A percentile compares a stretch with the other conserved stretches of the same genome.
Evolutionary conservation across 2,329 filamentous ascomycete species (phyloP).

Genomic region (Blastomyces emzantsi): DNA sequence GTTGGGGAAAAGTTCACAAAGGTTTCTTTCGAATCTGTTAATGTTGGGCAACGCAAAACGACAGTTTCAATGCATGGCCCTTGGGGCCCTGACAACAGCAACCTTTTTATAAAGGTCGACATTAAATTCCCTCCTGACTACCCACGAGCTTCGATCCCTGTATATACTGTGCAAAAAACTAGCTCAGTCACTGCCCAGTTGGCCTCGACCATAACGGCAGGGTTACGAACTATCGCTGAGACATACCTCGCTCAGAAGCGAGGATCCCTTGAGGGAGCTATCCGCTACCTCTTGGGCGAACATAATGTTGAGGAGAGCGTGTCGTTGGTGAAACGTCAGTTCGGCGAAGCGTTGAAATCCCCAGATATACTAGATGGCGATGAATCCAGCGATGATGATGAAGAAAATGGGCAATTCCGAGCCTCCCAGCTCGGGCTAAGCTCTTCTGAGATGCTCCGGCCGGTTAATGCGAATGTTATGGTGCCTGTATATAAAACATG

Average conservation of each 20-base stretch:
- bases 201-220: slow-evolving; percentile 41
- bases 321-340: slow-evolving; percentile 46
- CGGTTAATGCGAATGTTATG: slow-evolving; percentile 53
- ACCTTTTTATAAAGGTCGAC: slow-evolving; percentile 48
- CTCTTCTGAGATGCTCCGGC: slow-evolving; percentile 44
- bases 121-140: slow-evolving; percentile 52
- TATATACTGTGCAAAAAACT: slow-evolving; percentile 49
- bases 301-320: slow-evolving; percentile 50
- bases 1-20: slow-evolving; percentile 54
- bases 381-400: slow-evolving; percentile 77
- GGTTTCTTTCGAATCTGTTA: slow-evolving; percentile 51
- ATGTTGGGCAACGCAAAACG: slow-evolving; percentile 45
- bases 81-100: slow-evolving; percentile 46
- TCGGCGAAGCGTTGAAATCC: slow-evolving; percentile 42
- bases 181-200: slow-evolving; percentile 46
- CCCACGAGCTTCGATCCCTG: slow-evolving; percentile 42
- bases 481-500: slow-evolving; percentile 53
- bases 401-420: slow-evolving; percentile 41
- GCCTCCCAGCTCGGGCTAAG: slow-evolving; percentile 40
- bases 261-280: slow-evolving; percentile 52
- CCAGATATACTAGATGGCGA: slow-evolving; percentile 50
- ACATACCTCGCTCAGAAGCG: slow-evolving; percentile 42
- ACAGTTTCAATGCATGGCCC: slow-evolving; percentile 52
- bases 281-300: slow-evolving; percentile 54
- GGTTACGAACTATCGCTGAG: slow-evolving; percentile 48